phyloP scores from a whole-genome alignment of 73 alveolate species.

The Uronychia binucleata region DNA sequence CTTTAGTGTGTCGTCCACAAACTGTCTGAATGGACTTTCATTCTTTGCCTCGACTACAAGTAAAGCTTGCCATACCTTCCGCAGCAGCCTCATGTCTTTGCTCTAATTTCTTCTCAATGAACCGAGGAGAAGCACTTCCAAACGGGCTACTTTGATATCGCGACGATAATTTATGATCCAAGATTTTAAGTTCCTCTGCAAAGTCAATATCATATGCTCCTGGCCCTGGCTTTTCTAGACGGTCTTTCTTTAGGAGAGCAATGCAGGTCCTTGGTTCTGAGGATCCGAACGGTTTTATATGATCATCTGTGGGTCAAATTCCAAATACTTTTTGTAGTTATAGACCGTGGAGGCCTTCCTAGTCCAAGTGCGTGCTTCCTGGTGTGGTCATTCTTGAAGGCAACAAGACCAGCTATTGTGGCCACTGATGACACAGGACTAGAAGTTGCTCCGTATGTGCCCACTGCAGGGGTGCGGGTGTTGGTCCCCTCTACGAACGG shows the following conservation, averaged over 20 bases:
- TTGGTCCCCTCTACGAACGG: neutral
- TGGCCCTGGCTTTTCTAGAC: constrained; percentile 6
- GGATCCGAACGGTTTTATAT: neutral
- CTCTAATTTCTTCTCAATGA: neutral
- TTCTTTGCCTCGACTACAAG: neutral
- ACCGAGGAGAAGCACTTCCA: constrained; percentile 14
- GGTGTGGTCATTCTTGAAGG: neutral
- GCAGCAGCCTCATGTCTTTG: neutral
- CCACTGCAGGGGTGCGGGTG: neutral
- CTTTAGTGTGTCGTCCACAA: neutral
- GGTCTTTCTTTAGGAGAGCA: neutral
- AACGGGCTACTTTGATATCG: constrained; percentile 14
- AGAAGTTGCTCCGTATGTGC: neutral
- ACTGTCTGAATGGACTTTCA: neutral
- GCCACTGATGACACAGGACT: neutral
- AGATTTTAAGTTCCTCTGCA: constrained; percentile 13
- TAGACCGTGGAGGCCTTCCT: neutral
- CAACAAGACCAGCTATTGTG: neutral
- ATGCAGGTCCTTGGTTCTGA: neutral
- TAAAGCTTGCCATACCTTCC: neutral
- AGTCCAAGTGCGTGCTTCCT: neutral
- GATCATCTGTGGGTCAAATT: neutral
- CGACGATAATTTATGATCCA: constrained; percentile 8
- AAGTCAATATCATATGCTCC: constrained; percentile 17
- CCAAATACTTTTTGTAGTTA: neutral